Evolutionary conservation across 306 rosid genomes (phyloP).

Genomic region (Calophaca sinica): DNA sequence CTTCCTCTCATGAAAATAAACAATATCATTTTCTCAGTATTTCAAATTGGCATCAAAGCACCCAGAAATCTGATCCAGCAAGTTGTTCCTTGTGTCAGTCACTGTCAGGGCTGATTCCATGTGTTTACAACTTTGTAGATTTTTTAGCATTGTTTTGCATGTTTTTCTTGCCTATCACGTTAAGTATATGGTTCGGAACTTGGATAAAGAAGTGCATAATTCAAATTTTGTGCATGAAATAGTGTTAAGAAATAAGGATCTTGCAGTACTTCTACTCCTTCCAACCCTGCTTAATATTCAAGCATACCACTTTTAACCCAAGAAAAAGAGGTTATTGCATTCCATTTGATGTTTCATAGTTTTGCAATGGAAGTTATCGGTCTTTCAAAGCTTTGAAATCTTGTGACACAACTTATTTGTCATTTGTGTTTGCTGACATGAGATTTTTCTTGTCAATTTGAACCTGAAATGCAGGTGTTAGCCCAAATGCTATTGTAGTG

Average conservation of each 20-base stretch:
- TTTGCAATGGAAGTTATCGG: not conserved
- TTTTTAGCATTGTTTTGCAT: not conserved
- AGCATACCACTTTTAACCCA: constrained; percentile 20
- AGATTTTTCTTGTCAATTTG: constrained; percentile 38
- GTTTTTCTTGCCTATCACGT: not conserved
- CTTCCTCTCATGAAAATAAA: too few relatives aligned
- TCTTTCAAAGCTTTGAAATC: constrained; percentile 9
- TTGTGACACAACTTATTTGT: constrained; percentile 25
- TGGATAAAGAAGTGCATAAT: not conserved
- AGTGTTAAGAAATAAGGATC: not conserved
- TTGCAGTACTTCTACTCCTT: constrained; percentile 9
- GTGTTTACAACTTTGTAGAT: not conserved
- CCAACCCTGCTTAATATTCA: not conserved
- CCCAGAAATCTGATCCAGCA: not conserved
- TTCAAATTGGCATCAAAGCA: not conserved
- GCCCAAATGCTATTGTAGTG: constrained; percentile 73
- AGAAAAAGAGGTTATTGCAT: constrained; percentile 27
- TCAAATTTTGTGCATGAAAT: constrained; percentile 17
- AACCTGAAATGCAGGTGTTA: constrained; percentile 64
- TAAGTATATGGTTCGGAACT: constrained; percentile 22
- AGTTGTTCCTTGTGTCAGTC: not conserved
- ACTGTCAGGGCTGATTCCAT: not conserved
- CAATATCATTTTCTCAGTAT: too few relatives aligned
- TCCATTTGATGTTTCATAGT: constrained; percentile 18
- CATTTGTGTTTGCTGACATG: constrained; percentile 38